Base-by-base conservation (phyloP, 192 early-diverging fungal genomes). In the Linnemannia exigua region DNA sequence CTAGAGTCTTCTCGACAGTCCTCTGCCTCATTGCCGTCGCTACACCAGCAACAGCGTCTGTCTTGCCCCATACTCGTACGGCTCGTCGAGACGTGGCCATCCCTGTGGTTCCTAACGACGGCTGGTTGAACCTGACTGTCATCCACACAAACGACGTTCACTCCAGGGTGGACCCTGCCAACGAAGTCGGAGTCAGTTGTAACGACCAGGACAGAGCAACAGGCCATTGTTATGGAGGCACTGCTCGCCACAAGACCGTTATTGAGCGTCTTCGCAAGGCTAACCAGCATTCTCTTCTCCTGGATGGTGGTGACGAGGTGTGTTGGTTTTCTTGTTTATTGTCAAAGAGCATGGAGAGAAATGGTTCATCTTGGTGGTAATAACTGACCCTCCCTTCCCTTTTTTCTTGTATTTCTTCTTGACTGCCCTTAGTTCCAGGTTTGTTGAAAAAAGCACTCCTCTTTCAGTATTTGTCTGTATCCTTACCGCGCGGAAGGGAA, bases 261-360 rank as follows among this genome's bases (percentile, higher is more conserved):
- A 90, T 94, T 73, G 88, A 93, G 33, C 51, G 88, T 36, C 82
- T 94, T 52, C 88, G 94, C 22, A 79, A 78, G 37, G 81, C 88
- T 20, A 90, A 81, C 80, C 72, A 88, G 35, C 81, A 94, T 74
- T 82, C 87, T 5, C 74, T 95, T 36, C 87, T 97, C 22, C 78
- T 97, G 48, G 93, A 96, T 80, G 95, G 92, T n/a, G 96, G 94
- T 35, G 96, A 96, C 82, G 90, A 95, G 74, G 82, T 85, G 75
- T 16, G 11, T 48, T 9, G 1, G 22, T 50, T 11, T 15, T 35
- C 37, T 58, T 75, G 35, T 41, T 63, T 63, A 25, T 63, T 31
- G 38, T 44, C 41, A 44, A 44, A 44, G 41, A 44, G 41, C n/a
- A 44, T 44, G 3, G 41, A 9, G 41, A 44, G 9, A 44, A 9